These are phyloP conservation scores for Aspergillus tubingensis DNA, from an alignment of 2,329 filamentous ascomycete species.

Conservation along the genomic window DNA sequence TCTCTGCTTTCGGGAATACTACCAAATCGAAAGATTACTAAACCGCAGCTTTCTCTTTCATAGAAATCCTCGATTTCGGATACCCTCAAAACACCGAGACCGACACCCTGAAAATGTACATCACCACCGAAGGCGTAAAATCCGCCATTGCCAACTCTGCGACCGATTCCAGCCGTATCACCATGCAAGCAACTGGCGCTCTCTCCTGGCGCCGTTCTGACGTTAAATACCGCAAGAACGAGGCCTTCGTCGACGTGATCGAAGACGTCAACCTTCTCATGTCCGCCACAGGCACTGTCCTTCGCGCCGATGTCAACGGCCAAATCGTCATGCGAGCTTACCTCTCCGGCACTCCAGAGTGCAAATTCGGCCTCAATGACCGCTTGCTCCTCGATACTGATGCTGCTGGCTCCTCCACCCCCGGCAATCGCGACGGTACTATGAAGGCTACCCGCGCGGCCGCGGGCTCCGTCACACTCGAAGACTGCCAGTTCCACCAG, in stretches of 20 bases:
- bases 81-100: constrained; percentile 99
- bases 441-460: constrained; percentile 91
- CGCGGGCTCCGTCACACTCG: constrained; percentile 89
- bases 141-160: constrained; percentile 66
- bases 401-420: constrained; percentile 69
- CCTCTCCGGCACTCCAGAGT: constrained; percentile 92
- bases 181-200: constrained; percentile 97
- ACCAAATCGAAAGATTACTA: background rate
- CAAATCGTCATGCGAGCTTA: constrained; percentile 99
- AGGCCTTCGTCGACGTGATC: constrained; percentile 98
- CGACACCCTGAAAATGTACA: constrained; percentile 99
- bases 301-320: constrained; percentile 93
- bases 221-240: constrained; percentile 99
- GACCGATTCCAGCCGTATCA: constrained; percentile 95
- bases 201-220: constrained; percentile 96
- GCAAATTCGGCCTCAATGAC: constrained; percentile 98
- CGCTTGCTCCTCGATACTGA: constrained; percentile 83
- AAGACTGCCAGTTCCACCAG: constrained; percentile 98
- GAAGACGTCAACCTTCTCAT: constrained; percentile 98
- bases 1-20: constrained; percentile 1
- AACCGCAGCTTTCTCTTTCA: background rate
- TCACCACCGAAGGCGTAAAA: constrained; percentile 98
- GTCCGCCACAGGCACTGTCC: constrained; percentile 93
- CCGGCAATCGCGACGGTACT: constrained; percentile 51
- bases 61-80: constrained; percentile 97